These are phyloP conservation scores for Jacaranda mimosifolia DNA, from an alignment of 257 asterid genomes.

Conservation along the genomic window DNA sequence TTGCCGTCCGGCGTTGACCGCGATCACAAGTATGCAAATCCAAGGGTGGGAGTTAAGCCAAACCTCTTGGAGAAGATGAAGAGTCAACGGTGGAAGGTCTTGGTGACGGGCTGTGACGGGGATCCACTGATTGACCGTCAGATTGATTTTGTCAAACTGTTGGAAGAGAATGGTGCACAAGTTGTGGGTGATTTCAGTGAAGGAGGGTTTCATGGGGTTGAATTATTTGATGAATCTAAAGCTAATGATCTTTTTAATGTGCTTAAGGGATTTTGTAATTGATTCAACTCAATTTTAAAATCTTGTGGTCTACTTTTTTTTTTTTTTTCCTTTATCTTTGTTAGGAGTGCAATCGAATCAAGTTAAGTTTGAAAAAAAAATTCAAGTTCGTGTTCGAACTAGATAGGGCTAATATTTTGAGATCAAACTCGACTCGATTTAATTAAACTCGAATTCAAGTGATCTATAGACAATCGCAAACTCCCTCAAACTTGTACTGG, in stretches of 20 bases:
- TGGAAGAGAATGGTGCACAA: constrained; percentile 38
- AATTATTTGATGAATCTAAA: constrained; percentile 22
- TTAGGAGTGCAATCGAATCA: no score
- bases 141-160: constrained; percentile 25
- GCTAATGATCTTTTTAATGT: neutral
- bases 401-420: no score
- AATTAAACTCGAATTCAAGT: no score
- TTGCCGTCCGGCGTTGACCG: constrained; percentile 52
- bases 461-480: no score
- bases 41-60: constrained; percentile 12
- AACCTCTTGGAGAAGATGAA: constrained; percentile 31
- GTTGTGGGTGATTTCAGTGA: constrained; percentile 38
- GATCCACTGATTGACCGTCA: constrained; percentile 51
- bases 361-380: no score
- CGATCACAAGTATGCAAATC: constrained; percentile 49
- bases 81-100: constrained; percentile 27
- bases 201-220: constrained; percentile 52
- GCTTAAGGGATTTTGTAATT: constrained; percentile 30
- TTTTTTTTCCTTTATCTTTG: no score
- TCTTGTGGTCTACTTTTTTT: no score
- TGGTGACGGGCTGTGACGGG: constrained; percentile 43
- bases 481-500: no score
- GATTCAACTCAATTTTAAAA: neutral
- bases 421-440: no score
- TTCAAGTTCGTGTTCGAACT: no score